Evolutionary conservation across 2,329 filamentous ascomycete genomes (phyloP).

Genomic region (Aspergillus pseudoglaucus): DNA sequence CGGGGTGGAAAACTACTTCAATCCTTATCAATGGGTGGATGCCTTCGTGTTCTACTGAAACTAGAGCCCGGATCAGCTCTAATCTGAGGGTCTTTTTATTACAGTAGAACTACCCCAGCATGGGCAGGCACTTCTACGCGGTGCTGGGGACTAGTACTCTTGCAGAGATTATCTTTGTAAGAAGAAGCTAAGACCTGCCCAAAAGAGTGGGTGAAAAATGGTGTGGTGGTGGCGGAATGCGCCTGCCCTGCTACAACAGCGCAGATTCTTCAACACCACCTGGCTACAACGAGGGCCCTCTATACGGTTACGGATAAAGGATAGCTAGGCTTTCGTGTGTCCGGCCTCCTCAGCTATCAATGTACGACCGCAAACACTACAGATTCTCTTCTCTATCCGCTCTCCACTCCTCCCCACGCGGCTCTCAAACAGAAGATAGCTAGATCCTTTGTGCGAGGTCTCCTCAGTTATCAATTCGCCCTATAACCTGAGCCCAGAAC

Average conservation of each 20-base stretch:
- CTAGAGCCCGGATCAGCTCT: too few species aligned
- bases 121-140: constrained; percentile 4
- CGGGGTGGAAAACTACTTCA: too few species aligned
- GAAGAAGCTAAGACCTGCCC: neutral
- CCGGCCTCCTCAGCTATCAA: neutral
- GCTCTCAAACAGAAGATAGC: neutral
- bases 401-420: too few species aligned
- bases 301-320: neutral
- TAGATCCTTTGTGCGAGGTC: neutral
- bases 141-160: constrained; percentile 9
- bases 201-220: neutral
- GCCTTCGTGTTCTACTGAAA: too few species aligned
- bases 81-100: too few species aligned
- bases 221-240: neutral
- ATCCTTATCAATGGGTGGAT: too few species aligned
- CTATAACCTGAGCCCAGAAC: neutral
- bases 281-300: neutral
- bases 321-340: neutral
- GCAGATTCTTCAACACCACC: neutral
- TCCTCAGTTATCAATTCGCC: neutral
- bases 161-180: neutral
- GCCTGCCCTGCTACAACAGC: neutral
- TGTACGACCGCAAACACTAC: neutral
- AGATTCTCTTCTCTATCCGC: neutral
- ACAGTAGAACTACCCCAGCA: too few species aligned